phyloP scores from a whole-genome alignment of 768 basidiomycete genomes.

The Punctularia strigosozonata region DNA sequence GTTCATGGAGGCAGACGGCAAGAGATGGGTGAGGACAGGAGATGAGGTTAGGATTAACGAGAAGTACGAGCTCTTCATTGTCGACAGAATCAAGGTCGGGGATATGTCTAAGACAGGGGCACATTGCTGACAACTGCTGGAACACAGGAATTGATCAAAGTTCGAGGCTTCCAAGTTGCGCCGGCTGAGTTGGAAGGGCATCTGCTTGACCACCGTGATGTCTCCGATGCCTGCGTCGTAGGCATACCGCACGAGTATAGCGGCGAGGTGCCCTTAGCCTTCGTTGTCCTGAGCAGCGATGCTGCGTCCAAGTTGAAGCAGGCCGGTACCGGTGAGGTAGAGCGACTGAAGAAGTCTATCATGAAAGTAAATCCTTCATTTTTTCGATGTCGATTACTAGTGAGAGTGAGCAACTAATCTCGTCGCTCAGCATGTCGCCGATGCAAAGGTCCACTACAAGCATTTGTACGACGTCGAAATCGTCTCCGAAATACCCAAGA shows the following conservation, averaged over 20 bases:
- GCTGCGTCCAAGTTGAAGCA: constrained; percentile 23
- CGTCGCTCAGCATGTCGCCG: constrained; percentile 44
- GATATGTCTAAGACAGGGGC: neutral
- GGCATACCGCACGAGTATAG: constrained; percentile 57
- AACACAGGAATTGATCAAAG: constrained; percentile 52
- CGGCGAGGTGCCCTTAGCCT: constrained; percentile 64
- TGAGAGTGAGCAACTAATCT: neutral
- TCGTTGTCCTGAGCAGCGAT: constrained; percentile 38
- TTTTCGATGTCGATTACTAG: neutral
- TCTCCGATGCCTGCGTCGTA: constrained; percentile 52
- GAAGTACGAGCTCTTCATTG: constrained; percentile 44
- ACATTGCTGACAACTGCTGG: constrained; percentile 9
- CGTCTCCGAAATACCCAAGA: constrained; percentile 53
- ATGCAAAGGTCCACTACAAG: constrained; percentile 45
- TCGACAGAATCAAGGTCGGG: constrained; percentile 51
- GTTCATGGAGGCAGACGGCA: constrained; percentile 48
- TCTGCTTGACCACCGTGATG: constrained; percentile 45
- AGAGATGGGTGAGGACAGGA: constrained; percentile 58
- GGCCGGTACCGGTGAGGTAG: constrained; percentile 16
- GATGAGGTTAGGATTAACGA: constrained; percentile 47
- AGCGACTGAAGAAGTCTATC: constrained; percentile 32
- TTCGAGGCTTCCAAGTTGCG: constrained; percentile 62
- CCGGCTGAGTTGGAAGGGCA: constrained; percentile 65
- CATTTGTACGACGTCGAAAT: constrained; percentile 49
- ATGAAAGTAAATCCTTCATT: constrained; percentile 28